Percentiles rank a stretch among this genome's conserved stretches.
These are phyloP conservation scores for Penicillium parvum DNA, from an alignment of 495 filamentous ascomycete genomes.

Conservation along the genomic window DNA sequence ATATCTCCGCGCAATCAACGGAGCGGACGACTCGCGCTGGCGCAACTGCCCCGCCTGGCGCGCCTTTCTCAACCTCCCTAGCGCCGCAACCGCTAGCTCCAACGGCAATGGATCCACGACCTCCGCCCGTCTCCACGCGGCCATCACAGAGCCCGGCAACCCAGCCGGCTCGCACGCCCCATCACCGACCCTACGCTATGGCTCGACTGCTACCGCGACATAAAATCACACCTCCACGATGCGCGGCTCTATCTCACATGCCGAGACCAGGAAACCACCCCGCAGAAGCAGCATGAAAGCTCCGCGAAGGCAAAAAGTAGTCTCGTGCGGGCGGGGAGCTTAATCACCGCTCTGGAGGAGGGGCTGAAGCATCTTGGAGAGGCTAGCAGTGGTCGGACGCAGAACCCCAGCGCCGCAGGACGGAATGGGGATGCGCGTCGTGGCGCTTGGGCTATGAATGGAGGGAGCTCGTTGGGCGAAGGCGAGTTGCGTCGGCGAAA, in stretches of 20 bases:
- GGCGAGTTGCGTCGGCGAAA: conserved; percentile 81
- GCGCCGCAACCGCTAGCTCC: conserved; percentile 40
- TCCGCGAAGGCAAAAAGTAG: conserved; percentile 75
- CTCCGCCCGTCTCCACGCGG: conserved; percentile 36
- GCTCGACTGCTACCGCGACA: conserved; percentile 79
- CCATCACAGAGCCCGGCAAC: conserved; percentile 43
- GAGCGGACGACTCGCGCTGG: conserved; percentile 72
- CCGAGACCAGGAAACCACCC: conserved; percentile 68
- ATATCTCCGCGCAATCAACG: conserved; percentile 80
- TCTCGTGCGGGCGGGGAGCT: conserved; percentile 66
- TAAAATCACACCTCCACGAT: conserved; percentile 79
- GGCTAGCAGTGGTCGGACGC: conserved; percentile 9
- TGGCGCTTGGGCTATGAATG: neutral
- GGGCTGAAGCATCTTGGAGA: conserved; percentile 63
- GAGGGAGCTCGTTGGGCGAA: conserved; percentile 55
- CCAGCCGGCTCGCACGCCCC: conserved; percentile 37
- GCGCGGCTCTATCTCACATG: conserved; percentile 69
- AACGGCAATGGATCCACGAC: conserved; percentile 34
- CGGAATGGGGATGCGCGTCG: too few relatives aligned
- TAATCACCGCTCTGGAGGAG: conserved; percentile 64
- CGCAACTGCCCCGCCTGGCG: conserved; percentile 80
- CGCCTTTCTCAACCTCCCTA: conserved; percentile 79
- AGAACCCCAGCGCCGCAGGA: too few relatives aligned
- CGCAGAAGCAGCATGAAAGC: conserved; percentile 69
- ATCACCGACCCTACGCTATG: conserved; percentile 76